Evolutionary conservation across 169 alveolate genomes (phyloP).

Genomic region (Babesia bovis): DNA sequence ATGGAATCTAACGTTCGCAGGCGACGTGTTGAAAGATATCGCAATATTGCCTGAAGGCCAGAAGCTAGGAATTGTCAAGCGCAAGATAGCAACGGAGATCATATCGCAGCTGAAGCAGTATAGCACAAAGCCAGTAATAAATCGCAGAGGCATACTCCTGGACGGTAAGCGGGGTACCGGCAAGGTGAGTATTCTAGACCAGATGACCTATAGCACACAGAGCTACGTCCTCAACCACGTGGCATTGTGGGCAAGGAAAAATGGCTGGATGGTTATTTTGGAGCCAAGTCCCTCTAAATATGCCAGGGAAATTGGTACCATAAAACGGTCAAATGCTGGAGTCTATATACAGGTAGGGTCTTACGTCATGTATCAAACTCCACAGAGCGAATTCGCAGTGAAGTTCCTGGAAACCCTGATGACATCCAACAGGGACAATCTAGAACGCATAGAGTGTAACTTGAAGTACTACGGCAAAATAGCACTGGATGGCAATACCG

Average conservation of each 20-base stretch:
- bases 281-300: constrained; percentile 73
- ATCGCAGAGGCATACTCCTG: constrained; percentile 59
- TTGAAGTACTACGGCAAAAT: constrained; percentile 53
- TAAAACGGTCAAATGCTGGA: constrained; percentile 76
- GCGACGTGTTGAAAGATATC: constrained; percentile 59
- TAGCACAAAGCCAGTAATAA: not conserved
- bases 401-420: constrained; percentile 70
- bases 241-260: constrained; percentile 75
- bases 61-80: constrained; percentile 59
- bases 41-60: constrained; percentile 62
- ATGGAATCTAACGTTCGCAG: not conserved
- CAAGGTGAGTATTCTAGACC: constrained; percentile 42
- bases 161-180: constrained; percentile 82
- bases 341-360: constrained; percentile 73
- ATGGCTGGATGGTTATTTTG: constrained; percentile 76
- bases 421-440: constrained; percentile 57
- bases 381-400: constrained; percentile 70
- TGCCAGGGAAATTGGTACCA: constrained; percentile 71
- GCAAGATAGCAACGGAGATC: constrained; percentile 59
- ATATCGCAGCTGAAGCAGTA: constrained; percentile 69
- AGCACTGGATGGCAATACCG: constrained; percentile 76
- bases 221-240: constrained; percentile 75
- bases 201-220: not conserved
- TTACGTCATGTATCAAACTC: not conserved
- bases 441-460: constrained; percentile 50